Evolutionary conservation across 1,139 yeast genomes (phyloP), one percentile per base, ranked within the genome.

Genomic region (Saccharomyces pastorianus): DNA sequence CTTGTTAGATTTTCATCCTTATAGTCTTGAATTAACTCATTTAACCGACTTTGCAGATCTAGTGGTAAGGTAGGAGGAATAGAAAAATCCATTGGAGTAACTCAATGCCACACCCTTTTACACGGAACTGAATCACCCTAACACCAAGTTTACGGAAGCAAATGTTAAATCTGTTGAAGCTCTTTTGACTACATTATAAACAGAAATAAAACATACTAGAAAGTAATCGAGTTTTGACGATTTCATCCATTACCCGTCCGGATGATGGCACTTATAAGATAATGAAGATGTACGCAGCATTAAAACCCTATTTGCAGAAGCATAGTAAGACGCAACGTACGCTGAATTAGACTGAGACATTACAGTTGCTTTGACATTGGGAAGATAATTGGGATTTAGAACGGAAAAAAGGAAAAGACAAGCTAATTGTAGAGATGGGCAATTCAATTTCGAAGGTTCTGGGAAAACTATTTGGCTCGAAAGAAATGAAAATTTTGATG

Each of bases 1-100:
- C 78, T 82, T 0, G 90, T 84, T 55, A 85, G 72, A 56, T 82
- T 83, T 1, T 88, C 90, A 48, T 84, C 88, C 60, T 78, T 70
- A 59, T 73, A 79, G 59, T 83, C 88, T 23, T 70, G 66, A 28
- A 73, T 74, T 27, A 83, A 72, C 53, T 74, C 76, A 23, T 69
- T 63, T 13, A 83, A 71, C 60, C 73, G 64, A 25, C 58, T 55
- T 48, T 64, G 68, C 2, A 64, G 51, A 3, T 53, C 59, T 2
- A 56, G 31, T 17, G 71, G 70, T 29, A 68, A 53, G 17, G 61
- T 55, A 7, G 64, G 60, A 13, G 72, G 70, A 14, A 68, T 62
- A 11, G 67, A 58, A 25, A 68, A 62, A 52, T 69, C 71, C 61
- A 66, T 61, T 25, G 23, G 17, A 20, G 9, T 13, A 11, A 38